Evolutionary conservation across 495 filamentous ascomycete species (phyloP), one percentile per base, ranked within the genome.

Genomic region (Podospora tetraspora): DNA sequence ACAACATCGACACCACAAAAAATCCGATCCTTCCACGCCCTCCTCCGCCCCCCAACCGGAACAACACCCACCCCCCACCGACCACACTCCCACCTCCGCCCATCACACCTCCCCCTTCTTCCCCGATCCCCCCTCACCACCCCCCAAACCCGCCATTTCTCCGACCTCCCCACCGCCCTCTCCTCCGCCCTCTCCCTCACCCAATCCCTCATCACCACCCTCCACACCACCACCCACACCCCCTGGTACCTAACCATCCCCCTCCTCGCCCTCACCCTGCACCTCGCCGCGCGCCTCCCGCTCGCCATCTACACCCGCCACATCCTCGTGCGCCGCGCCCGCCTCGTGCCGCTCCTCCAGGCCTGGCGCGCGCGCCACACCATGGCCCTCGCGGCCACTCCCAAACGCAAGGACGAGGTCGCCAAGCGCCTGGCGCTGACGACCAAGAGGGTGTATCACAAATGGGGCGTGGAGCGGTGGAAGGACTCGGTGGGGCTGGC

Each of bases 181-280:
- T 82, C 84, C 52, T 73, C 83, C 23, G 76, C 80, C 34, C 63
- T 89, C 59, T 75, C 83, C 37, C 71, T 78, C 68, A 84, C 90
- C 21, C 82, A 88, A 34, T 72, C 78, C 62, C 72, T 89, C 58
- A 79, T 95, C 62, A 79, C 88, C n/a, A 71, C 77, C 58, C 72
- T 94, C 3, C 92, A 95, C 75, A 71, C 73, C 32, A 16, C 80
- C 70, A 86, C 85, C 27, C 79, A 82, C 59, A 83, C 90, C 3
- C 86, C 92, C 68, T 96, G 92, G 92, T 87, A 77, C 61, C 72
- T 85, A 10, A 84, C 87, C 27, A 85, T 97, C 64, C 92, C 93
- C 0, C 80, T 91, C 64, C 82, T 90, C 1, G 90, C 92, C 1
- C 64, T 92, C 3, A 52, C 85, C 60, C 79, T 94, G 61, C 88